These are phyloP conservation scores for Rhododendron vialii DNA, from an alignment of 148 eudicot genomes.

Conservation along the genomic window DNA sequence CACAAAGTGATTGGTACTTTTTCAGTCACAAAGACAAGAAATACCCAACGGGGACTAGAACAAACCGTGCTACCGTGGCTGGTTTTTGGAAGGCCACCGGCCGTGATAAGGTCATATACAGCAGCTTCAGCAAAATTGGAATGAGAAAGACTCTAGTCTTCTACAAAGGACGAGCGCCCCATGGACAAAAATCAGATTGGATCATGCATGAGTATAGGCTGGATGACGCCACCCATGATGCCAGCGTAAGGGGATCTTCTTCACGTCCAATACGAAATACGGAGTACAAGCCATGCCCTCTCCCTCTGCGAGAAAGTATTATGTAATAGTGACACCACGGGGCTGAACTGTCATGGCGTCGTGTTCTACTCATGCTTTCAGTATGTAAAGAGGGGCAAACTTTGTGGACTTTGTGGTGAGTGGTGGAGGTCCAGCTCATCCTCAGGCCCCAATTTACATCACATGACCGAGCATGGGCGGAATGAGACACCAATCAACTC, in stretches of 20 bases:
- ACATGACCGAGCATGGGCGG: background rate
- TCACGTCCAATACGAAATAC: background rate
- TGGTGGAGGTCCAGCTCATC: background rate
- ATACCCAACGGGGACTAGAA: conserved; percentile 64
- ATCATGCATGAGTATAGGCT: conserved; percentile 80
- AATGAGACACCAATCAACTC: background rate
- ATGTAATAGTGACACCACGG: background rate
- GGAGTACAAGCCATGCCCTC: background rate
- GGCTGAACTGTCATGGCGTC: background rate
- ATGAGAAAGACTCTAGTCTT: conserved; percentile 73
- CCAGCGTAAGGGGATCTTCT: background rate
- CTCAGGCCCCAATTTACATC: background rate
- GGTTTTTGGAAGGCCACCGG: conserved; percentile 92
- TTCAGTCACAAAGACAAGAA: conserved; percentile 82
- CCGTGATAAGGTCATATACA: conserved; percentile 54
- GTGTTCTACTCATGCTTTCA: background rate
- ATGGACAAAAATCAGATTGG: conserved; percentile 72
- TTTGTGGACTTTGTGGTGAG: background rate
- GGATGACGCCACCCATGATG: conserved; percentile 15
- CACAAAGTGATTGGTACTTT: conserved; percentile 73
- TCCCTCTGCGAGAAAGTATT: background rate
- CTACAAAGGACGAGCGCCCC: conserved; percentile 73
- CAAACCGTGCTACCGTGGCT: conserved; percentile 64
- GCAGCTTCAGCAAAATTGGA: conserved; percentile 38
- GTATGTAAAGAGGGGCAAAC: background rate